phyloP scores from a whole-genome alignment of 805 yeast genomes.

The Candida corydali region DNA sequence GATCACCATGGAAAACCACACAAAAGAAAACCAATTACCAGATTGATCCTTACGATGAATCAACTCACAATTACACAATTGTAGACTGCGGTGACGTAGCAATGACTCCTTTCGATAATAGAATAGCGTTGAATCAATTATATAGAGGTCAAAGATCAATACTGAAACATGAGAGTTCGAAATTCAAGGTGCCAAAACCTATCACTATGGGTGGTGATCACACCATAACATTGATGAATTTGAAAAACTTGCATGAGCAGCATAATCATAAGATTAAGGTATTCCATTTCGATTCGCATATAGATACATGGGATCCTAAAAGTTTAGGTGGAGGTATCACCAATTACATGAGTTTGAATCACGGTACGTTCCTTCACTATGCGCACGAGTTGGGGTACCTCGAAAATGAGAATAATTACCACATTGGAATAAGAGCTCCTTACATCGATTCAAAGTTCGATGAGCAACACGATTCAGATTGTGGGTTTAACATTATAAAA shows the following conservation, averaged over 20 bases:
- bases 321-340: conserved; percentile 61
- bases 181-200: conserved; percentile 22
- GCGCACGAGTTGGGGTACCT: conserved; percentile 66
- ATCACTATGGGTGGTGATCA: conserved; percentile 63
- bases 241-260: conserved; percentile 48
- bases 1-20: conserved; percentile 23
- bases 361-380: conserved; percentile 67
- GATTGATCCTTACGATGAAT: conserved; percentile 51
- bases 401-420: conserved; percentile 44
- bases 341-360: conserved; percentile 56
- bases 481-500: conserved; percentile 45
- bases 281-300: conserved; percentile 64
- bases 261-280: conserved; percentile 43
- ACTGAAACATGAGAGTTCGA: conserved; percentile 15
- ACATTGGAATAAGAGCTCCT: conserved; percentile 66
- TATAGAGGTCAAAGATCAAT: conserved; percentile 51
- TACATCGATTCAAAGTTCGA: conserved; percentile 40
- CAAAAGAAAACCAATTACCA: conserved; percentile 29
- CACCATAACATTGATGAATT: conserved; percentile 48
- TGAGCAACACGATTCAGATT: conserved; percentile 42
- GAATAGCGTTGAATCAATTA: conserved; percentile 60
- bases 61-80: conserved; percentile 37
- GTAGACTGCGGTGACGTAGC: conserved; percentile 71
- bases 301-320: conserved; percentile 68
- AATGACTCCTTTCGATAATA: conserved; percentile 64